Evolutionary conservation across 2,329 filamentous ascomycete genomes (phyloP).

Genomic region (Ophiostoma fasciatum): DNA sequence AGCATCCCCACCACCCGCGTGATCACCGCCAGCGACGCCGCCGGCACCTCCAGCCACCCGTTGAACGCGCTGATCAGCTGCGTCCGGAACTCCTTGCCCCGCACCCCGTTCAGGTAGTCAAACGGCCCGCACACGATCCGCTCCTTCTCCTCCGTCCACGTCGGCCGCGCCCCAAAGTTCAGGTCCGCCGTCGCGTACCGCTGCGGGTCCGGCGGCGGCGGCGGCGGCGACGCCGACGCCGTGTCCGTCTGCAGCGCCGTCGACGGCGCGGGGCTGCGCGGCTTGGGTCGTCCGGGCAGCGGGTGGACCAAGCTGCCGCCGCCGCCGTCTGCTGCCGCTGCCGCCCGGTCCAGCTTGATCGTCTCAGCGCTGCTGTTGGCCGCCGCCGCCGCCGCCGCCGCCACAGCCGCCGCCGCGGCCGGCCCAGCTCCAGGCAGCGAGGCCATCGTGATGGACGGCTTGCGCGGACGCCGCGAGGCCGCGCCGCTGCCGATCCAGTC

Average conservation of each 20-base stretch:
- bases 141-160: constrained; percentile 64
- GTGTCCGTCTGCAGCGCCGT: background rate
- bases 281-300: background rate
- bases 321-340: background rate
- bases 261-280: background rate
- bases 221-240: constrained; percentile 16
- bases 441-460: constrained; percentile 15
- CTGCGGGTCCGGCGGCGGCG: constrained; percentile 30
- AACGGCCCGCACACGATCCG: constrained; percentile 63
- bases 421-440: too few species aligned
- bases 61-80: constrained; percentile 74
- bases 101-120: constrained; percentile 64
- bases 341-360: background rate
- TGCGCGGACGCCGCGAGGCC: constrained; percentile 16
- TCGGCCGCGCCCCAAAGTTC: constrained; percentile 32
- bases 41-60: constrained; percentile 60
- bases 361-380: background rate
- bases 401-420: background rate
- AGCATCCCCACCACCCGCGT: constrained; percentile 72
- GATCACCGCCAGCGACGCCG: constrained; percentile 55
- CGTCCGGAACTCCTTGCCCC: constrained; percentile 72
- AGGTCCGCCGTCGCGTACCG: constrained; percentile 42
- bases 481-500: constrained; percentile 36
- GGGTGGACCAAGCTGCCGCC: background rate
- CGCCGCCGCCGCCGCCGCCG: background rate